phyloP scores from a whole-genome alignment of 495 filamentous ascomycete genomes.

The Talaromyces trachyspermus region DNA sequence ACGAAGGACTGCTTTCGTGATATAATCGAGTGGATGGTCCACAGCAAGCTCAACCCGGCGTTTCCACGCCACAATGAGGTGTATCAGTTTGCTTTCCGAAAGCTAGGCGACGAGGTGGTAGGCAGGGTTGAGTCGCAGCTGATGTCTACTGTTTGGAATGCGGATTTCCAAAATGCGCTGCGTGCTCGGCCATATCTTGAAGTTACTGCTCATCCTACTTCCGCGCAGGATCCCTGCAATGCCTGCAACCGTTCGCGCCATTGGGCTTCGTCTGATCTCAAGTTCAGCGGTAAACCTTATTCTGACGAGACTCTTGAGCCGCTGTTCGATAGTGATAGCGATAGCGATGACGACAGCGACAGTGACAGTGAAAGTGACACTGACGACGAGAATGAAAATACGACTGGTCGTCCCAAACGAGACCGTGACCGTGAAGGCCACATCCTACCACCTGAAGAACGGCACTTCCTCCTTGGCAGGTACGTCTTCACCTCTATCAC shows the following conservation, averaged over 20 bases:
- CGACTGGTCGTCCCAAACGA: too few relatives aligned
- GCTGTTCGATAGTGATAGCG: slow-evolving; percentile 44
- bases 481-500: slow-evolving; percentile 13
- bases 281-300: slow-evolving; percentile 64
- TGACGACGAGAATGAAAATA: slow-evolving; percentile 20
- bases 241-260: slow-evolving; percentile 70
- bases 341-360: slow-evolving; percentile 30
- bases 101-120: slow-evolving; percentile 64
- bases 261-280: slow-evolving; percentile 54
- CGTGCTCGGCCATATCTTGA: slow-evolving; percentile 53
- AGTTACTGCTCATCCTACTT: slow-evolving; percentile 25
- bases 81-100: slow-evolving; percentile 65
- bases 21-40: slow-evolving; percentile 77
- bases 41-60: slow-evolving; percentile 66
- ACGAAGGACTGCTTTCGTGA: slow-evolving; percentile 70
- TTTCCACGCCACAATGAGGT: slow-evolving; percentile 58
- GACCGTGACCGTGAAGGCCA: slow-evolving; percentile 28
- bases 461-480: slow-evolving; percentile 38
- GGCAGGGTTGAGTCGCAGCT: slow-evolving; percentile 65
- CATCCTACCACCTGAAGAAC: slow-evolving; percentile 25
- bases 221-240: slow-evolving; percentile 50
- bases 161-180: slow-evolving; percentile 56
- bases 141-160: slow-evolving; percentile 64
- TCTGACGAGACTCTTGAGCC: slow-evolving; percentile 60
- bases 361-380: slow-evolving; percentile 30